A percentile compares a stretch with the other conserved stretches of the same genome.
Evolutionary conservation across 1,139 yeast genomes (phyloP).

Genomic region (Protomyces inundatus): DNA sequence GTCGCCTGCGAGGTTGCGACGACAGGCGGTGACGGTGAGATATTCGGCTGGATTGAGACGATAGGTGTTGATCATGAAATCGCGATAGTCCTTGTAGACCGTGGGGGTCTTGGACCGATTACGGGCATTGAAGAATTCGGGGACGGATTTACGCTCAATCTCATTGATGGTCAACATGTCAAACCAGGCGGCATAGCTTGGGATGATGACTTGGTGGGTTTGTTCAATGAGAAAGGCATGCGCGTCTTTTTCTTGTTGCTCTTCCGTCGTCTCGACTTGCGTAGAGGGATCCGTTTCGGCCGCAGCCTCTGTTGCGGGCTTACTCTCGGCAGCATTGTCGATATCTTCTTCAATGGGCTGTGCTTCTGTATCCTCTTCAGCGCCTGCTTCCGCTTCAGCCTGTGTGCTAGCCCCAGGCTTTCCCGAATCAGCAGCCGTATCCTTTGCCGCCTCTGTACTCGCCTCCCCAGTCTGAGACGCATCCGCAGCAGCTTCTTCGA

Average conservation of each 20-base stretch:
- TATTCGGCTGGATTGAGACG: conserved; percentile 90
- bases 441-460: background rate
- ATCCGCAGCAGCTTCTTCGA: background rate
- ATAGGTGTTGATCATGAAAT: conserved; percentile 89
- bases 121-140: conserved; percentile 77
- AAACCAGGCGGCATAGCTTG: conserved; percentile 93
- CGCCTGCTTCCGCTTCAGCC: too few species aligned
- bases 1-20: conserved; percentile 93
- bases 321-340: background rate
- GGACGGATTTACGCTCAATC: conserved; percentile 66
- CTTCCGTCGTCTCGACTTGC: conserved; percentile 1
- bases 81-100: conserved; percentile 79
- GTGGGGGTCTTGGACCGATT: conserved; percentile 83
- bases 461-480: background rate
- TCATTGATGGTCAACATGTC: conserved; percentile 62
- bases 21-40: conserved; percentile 84
- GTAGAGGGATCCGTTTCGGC: background rate
- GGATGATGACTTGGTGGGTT: conserved; percentile 83
- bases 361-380: background rate
- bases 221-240: conserved; percentile 45
- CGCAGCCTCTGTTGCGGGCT: background rate
- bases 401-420: too few species aligned
- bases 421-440: background rate
- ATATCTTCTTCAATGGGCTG: background rate
- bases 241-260: conserved; percentile 17